phyloP scores from a whole-genome alignment of 1,284 basidiomycete genomes.

The Veloporphyrellus conicus region DNA sequence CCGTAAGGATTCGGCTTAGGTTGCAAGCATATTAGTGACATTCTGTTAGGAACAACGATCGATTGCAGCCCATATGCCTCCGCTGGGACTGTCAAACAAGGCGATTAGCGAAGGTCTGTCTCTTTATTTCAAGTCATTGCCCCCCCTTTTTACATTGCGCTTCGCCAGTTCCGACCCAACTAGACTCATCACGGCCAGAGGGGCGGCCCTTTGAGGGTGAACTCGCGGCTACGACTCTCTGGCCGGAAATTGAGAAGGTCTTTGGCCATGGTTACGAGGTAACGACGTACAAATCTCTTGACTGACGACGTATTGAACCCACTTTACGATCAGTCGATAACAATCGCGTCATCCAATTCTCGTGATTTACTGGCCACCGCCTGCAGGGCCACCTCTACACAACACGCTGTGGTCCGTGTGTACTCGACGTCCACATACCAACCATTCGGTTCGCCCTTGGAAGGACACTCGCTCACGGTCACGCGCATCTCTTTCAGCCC shows the following conservation, averaged over 20 bases:
- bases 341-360: slow-evolving; percentile 68
- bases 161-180: slow-evolving; percentile 17
- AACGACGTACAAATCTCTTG: slow-evolving; percentile 11
- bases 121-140: not conserved
- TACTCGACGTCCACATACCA: slow-evolving; percentile 73
- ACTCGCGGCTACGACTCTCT: slow-evolving; percentile 81
- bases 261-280: slow-evolving; percentile 99
- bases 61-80: slow-evolving; percentile 68
- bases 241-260: slow-evolving; percentile 96
- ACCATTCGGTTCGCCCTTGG: slow-evolving; percentile 64
- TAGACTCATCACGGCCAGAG: slow-evolving; percentile 14
- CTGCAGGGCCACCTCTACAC: slow-evolving; percentile 81
- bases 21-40: slow-evolving; percentile 9
- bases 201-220: slow-evolving; percentile 78
- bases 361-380: slow-evolving; percentile 81
- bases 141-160: not conserved
- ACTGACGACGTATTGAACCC: slow-evolving; percentile 7
- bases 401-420: slow-evolving; percentile 87
- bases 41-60: slow-evolving; percentile 37
- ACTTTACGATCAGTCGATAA: slow-evolving; percentile 57
- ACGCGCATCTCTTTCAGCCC: slow-evolving; percentile 88
- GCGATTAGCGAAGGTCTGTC: slow-evolving; percentile 53
- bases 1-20: slow-evolving; percentile 35
- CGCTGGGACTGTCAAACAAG: slow-evolving; percentile 72
- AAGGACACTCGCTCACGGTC: slow-evolving; percentile 86